Evolutionary conservation across 371 early-diverging fungal genomes (phyloP).

Genomic region (Saksenaea oblongispora): DNA sequence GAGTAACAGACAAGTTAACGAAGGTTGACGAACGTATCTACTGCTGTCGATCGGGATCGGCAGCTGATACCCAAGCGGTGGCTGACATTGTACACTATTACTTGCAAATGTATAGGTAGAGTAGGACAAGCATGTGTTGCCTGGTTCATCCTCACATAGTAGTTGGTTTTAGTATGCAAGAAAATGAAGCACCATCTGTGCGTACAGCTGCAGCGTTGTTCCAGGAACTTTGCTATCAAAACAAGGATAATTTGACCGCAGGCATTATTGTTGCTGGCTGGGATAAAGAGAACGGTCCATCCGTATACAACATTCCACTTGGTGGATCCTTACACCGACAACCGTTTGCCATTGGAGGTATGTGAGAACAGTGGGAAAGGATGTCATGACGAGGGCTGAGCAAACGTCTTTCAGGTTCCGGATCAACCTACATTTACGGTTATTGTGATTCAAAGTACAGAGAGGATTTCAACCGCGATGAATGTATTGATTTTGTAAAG

Average conservation of each 20-base stretch:
- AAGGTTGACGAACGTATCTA: slow-evolving; percentile 94
- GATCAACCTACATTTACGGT: slow-evolving; percentile 98
- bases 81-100: slow-evolving; percentile 95
- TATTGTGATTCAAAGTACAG: slow-evolving; percentile 93
- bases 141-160: not conserved
- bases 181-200: slow-evolving; percentile 87
- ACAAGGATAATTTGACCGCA: slow-evolving; percentile 91
- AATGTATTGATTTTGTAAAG: slow-evolving; percentile 94
- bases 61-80: slow-evolving; percentile 99
- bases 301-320: slow-evolving; percentile 92
- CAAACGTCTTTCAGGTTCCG: slow-evolving; percentile 73
- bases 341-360: slow-evolving; percentile 95
- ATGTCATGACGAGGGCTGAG: not conserved
- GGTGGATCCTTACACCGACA: slow-evolving; percentile 95
- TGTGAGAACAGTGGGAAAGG: not conserved
- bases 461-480: slow-evolving; percentile 87
- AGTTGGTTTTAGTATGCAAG: slow-evolving; percentile 65
- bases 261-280: slow-evolving; percentile 99
- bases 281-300: slow-evolving; percentile 92
- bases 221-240: slow-evolving; percentile 94
- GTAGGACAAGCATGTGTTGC: not conserved
- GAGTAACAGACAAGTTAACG: slow-evolving; percentile 99
- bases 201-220: slow-evolving; percentile 92
- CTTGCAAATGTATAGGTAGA: slow-evolving; percentile 87
- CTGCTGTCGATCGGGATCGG: slow-evolving; percentile 98